Conservation (phyloP, 208 protist genomes). For the Herpetomonas muscarum region DNA sequence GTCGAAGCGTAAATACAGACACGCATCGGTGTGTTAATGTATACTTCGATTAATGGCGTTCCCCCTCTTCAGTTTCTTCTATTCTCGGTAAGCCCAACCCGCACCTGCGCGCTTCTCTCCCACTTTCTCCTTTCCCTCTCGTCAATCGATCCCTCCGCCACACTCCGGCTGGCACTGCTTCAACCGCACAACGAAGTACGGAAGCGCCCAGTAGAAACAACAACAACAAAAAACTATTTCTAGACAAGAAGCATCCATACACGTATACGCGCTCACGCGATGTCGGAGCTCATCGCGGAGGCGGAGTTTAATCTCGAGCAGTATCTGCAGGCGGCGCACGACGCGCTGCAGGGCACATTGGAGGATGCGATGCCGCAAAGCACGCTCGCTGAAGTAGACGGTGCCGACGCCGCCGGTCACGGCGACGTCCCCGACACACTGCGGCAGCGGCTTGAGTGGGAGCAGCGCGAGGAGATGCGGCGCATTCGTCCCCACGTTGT, state of each 20-base stretch:
- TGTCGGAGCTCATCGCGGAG: conserved; percentile 60
- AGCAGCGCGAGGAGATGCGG: conserved; percentile 37
- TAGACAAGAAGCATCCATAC: neutral
- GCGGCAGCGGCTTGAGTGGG: conserved; percentile 65
- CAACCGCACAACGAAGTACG: too few species aligned
- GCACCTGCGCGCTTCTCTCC: too few species aligned
- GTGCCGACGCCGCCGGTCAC: conserved; percentile 17
- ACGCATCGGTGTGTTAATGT: conserved; percentile 1
- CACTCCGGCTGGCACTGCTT: too few species aligned
- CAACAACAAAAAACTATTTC: conserved; percentile 1
- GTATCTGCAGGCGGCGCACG: conserved; percentile 55
- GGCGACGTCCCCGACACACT: conserved; percentile 50
- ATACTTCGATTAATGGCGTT: neutral
- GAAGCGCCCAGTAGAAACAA: too few species aligned
- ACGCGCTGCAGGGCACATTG: conserved; percentile 30
- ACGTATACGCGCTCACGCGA: conserved; percentile 12
- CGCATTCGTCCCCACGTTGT: conserved; percentile 33
- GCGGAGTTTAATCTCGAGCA: conserved; percentile 58
- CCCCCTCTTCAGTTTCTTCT: neutral
- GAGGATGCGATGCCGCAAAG: conserved; percentile 74
- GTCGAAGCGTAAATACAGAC: too few species aligned
- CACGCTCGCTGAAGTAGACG: conserved; percentile 14
- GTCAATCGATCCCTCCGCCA: too few species aligned
- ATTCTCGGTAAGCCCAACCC: neutral
- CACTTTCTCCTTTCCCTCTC: neutral